Conservation (phyloP, 2,329 filamentous ascomycete genomes). For the Fusarium liriodendri region DNA sequence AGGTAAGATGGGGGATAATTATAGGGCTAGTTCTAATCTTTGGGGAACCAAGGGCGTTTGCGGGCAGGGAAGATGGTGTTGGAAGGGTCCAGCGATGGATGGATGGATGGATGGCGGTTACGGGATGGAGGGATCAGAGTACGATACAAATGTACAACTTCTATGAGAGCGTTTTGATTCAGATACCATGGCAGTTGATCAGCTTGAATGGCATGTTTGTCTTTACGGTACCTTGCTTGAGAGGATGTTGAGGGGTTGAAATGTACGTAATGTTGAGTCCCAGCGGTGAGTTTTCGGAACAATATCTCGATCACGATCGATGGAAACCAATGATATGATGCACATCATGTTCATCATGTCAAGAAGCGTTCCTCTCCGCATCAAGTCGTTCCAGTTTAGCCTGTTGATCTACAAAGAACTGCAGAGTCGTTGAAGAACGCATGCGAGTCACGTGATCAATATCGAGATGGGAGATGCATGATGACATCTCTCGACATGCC, state of each 20-base stretch:
- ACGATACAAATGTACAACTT: constrained; percentile 40
- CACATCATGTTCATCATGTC: constrained; percentile 4
- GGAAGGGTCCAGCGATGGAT: constrained; percentile 5
- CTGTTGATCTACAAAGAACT: constrained; percentile 1
- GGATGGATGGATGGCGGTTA: constrained; percentile 23
- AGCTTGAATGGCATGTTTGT: background rate
- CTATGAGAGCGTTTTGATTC: constrained; percentile 17
- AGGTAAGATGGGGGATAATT: constrained; percentile 31
- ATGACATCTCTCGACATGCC: constrained; percentile 33
- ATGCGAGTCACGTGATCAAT: constrained; percentile 27
- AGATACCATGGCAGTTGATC: background rate
- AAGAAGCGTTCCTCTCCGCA: background rate
- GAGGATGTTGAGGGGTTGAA: background rate
- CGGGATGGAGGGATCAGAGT: constrained; percentile 15
- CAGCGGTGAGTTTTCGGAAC: background rate
- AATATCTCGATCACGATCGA: background rate
- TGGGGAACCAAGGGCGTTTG: constrained; percentile 38
- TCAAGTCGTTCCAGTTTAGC: background rate
- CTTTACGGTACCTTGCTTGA: background rate
- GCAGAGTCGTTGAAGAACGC: background rate
- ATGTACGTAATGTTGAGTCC: background rate
- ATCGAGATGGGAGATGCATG: constrained; percentile 15
- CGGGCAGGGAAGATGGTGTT: constrained; percentile 9
- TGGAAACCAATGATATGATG: background rate
- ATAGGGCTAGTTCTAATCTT: constrained; percentile 30